Evolutionary conservation across 1,139 yeast species (phyloP), one percentile per base, ranked within the genome.

Genomic region (Kurtzmaniella quercitrusa): DNA sequence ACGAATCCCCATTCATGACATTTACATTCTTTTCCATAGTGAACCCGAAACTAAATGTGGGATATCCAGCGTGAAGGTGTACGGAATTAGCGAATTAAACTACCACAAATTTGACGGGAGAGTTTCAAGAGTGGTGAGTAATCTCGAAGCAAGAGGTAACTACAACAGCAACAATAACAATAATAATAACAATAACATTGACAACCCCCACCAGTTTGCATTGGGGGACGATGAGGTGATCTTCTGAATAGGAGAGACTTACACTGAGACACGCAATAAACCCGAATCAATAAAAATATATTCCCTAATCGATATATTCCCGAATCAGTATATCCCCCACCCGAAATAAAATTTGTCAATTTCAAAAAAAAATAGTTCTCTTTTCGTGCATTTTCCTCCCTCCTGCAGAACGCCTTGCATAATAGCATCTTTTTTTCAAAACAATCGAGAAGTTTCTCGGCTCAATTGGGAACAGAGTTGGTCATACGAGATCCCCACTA

Each of bases 81-180:
- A 65, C 48, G 78, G 78, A 2, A 61, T 71, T 17, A 62, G 63
- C 39, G 73, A 69, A 46, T 53, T 55, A 38, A 55, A 62, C 46
- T 55, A 69, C 11, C 59, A 58, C 45, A 63, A 58, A 44, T 60
- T 62, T 43, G 48, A 48, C 18, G 54, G 62, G 31, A 62, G 64
- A 31, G 55, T 66, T 40, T 59, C 59, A 6, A 44, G 55, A 39
- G 40, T 66, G 41, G 31, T 27, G 4, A n/a, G 14, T 10, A 10
- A 27, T 10, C 5, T 27, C 14, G 10, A 27, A 10, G 12, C 31
- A 3, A 6, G 31, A 8, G 25, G n/a, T n/a, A n/a, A n/a, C n/a
- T n/a, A n/a, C n/a, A n/a, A n/a, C 23, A 21, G 4, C 7, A 4
- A 8, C 4, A 21, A 4, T 21, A 21, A 8, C 23, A 21, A 8